phyloP scores from a whole-genome alignment of 768 basidiomycete species.

The Rickenella mellea region DNA sequence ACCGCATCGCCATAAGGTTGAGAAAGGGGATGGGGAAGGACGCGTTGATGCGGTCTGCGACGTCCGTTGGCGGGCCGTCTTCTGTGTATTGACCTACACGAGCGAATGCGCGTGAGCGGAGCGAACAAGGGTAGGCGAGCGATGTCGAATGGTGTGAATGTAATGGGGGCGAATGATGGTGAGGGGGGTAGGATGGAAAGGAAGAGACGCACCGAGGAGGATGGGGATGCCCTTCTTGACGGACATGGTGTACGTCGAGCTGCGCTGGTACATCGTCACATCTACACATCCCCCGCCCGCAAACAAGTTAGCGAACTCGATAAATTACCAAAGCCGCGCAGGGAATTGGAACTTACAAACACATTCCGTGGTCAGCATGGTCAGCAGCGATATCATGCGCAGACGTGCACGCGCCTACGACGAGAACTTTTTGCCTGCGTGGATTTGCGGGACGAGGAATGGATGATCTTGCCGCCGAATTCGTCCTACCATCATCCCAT shows the following conservation, averaged over 20 bases:
- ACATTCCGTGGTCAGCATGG: conserved; percentile 13
- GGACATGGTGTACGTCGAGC: conserved; percentile 22
- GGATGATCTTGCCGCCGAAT: conserved; percentile 55
- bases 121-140: no score
- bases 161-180: not conserved
- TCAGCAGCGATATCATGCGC: conserved; percentile 21
- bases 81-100: conserved; percentile 21
- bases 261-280: conserved; percentile 16
- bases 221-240: conserved; percentile 13
- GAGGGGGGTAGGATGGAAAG: not conserved
- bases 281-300: conserved; percentile 1
- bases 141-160: no score
- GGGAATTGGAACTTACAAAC: no score
- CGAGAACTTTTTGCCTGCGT: conserved; percentile 61
- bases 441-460: conserved; percentile 47
- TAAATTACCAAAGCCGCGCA: not conserved
- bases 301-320: not conserved
- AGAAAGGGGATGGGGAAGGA: conserved; percentile 20
- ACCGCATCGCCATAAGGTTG: conserved; percentile 23
- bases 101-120: not conserved
- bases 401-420: conserved; percentile 44
- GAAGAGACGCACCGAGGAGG: conserved; percentile 5
- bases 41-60: conserved; percentile 26
- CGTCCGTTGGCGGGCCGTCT: conserved; percentile 24
- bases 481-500: no score